Evolutionary conservation across 1,284 basidiomycete species (phyloP), one percentile per base, ranked within the genome.

Genomic region (Cryptococcus sp.): DNA sequence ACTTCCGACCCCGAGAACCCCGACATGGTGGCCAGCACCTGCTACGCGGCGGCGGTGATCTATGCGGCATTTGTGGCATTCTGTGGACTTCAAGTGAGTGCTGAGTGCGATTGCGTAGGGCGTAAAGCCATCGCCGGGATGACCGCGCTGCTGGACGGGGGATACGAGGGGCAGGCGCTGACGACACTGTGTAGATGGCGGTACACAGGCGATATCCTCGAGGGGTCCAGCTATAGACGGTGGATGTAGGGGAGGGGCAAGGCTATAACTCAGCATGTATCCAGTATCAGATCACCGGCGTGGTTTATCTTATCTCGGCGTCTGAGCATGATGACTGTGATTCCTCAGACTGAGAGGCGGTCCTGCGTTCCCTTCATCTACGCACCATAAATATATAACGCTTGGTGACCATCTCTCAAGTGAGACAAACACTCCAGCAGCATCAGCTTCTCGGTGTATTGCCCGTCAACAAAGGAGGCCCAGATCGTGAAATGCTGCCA

Each of bases 31-130:
- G 80, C 80, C 7, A 69, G 64, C 52, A 77, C 78, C 11, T 81
- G 80, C 66, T 83, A 82, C 63, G 66, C 73, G 28, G 79, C 80
- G 5, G 80, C 80, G 0, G 60, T 80, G 18, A 72, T 82, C 46
- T 83, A 82, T 56, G 76, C 76, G 16, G 76, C 61, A 2, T 80
- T 82, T 62, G 68, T 81, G 21, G 76, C 69, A 4, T 82, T 82
- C 66, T 83, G 81, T 61, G 77, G 78, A 18, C 75, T 80, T 53
- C 82, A 83, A 69, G 79, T 79, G 60, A 59, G 71, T 71, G 3
- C 12, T 33, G 28, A 5, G 28, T 33, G 5, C 28, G 9, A 33
- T 33, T 4, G 4, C 4, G 28, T 4, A 8, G 9, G 3, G 3
- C 28, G 20, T n/a, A 35, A 4, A 4, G 12, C 15, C 3, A 24